Base-by-base conservation (phyloP, 177 flowering plant genomes). In the Telopea speciosissima region DNA sequence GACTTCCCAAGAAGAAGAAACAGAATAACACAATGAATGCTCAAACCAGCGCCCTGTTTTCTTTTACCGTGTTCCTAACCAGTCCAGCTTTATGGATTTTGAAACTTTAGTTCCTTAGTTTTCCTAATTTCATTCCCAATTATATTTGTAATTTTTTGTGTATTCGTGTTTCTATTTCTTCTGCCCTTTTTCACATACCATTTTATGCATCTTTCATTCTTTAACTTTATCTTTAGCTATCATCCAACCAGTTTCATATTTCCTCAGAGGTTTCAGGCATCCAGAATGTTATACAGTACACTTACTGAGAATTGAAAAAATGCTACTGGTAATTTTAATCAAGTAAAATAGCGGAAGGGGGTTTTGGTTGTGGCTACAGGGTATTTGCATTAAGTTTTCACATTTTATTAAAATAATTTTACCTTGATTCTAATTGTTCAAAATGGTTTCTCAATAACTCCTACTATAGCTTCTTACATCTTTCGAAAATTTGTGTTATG, bases 331-430 rank as follows among this genome's bases (percentile, higher is more conserved):
- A 83, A 88, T 73, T 91, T 91, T 68, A 85, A 83, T 75, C 76
- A 69, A 24, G 74, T 75, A 89, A 91, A 81, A 87, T 91, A 67
- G 97, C 94, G 68, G 86, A 89, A 70, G 97, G 97, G 24, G 97
- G 92, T 69, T 91, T 87, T 75, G 97, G 97, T 73, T 77, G 85
- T 77, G 94, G 88, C 24, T 89, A 79, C 70, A 85, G 82, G 89
- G 93, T 89, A 74, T 71, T 65, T 72, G 49, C 65, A 62, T 23
- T 10, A 24, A 36, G 5, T 31, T 8, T 61, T 7, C 62, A 49
- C 5, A 36, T 24, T 42, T 17, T 40, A 14, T 3, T 19, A 22
- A 9, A 3, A 44, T 1, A 23, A 24, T 40, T 2, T 17, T 67
- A 16, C 16, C n/a, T 11, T 36, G 42, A 60, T 65, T 24, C 8